Evolutionary conservation across 129 eudicot species (phyloP).

Genomic region (Artemisia annua): DNA sequence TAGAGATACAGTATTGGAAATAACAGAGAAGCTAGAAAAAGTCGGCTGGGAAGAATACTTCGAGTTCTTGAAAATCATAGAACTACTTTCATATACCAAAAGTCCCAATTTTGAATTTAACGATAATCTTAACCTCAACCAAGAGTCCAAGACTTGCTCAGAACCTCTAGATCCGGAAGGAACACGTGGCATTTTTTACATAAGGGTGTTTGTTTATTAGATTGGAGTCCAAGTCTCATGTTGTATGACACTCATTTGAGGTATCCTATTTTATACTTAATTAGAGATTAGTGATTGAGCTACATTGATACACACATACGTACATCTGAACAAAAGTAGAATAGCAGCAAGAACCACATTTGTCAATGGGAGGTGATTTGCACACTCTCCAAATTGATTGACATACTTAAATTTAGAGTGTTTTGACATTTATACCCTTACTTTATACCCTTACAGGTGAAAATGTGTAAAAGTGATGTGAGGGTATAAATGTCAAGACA

Average conservation of each 20-base stretch:
- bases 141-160: neutral
- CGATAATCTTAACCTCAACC: conserved; percentile 4
- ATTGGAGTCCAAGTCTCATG: conserved; percentile 8
- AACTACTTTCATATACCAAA: neutral
- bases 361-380: too few species aligned
- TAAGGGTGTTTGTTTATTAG: conserved; percentile 12
- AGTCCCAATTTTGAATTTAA: conserved; percentile 24
- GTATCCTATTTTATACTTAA: neutral
- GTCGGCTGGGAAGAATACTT: conserved; percentile 85
- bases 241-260: neutral
- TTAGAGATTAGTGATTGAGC: too few species aligned
- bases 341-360: too few species aligned
- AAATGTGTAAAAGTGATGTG: too few species aligned
- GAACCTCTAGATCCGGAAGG: neutral
- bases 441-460: too few species aligned
- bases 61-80: conserved; percentile 38
- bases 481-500: too few species aligned
- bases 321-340: too few species aligned
- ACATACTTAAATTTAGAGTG: too few species aligned
- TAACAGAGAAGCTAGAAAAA: conserved; percentile 70
- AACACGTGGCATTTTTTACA: neutral
- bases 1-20: conserved; percentile 63
- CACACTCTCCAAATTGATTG: too few species aligned
- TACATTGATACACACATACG: too few species aligned
- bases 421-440: too few species aligned